Conservation (phyloP, 2,329 filamentous ascomycete species). For the Colletotrichum ledebouriae region DNA sequence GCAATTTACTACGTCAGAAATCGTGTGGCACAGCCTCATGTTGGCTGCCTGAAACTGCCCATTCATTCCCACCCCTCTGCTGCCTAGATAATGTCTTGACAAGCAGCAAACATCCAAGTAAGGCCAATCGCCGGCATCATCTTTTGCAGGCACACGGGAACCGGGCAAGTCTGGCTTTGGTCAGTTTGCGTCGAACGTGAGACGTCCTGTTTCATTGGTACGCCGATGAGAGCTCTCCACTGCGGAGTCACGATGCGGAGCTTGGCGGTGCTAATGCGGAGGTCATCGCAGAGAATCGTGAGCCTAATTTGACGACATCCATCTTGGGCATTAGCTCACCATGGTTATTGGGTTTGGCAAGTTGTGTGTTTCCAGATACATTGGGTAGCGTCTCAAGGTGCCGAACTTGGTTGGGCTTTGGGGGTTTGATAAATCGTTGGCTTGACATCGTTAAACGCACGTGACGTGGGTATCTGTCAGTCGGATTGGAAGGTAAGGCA, state of each 20-base stretch:
- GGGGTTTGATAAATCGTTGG: too few species aligned
- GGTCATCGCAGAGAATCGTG: not conserved
- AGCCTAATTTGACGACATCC: constrained; percentile 12
- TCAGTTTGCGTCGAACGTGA: not conserved
- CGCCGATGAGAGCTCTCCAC: not conserved
- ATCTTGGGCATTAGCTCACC: not conserved
- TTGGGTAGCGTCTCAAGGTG: too few species aligned
- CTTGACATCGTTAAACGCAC: too few species aligned
- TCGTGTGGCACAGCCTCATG: constrained; percentile 4
- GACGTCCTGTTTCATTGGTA: too few species aligned
- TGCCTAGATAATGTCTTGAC: not conserved
- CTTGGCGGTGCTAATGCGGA: not conserved
- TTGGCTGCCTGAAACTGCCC: constrained; percentile 15
- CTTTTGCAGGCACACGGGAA: not conserved
- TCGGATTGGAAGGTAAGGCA: too few species aligned
- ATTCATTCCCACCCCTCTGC: too few species aligned
- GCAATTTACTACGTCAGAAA: constrained; percentile 9
- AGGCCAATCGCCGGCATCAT: not conserved
- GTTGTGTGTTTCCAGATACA: too few species aligned
- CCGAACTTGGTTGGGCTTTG: too few species aligned
- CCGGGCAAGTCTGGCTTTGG: not conserved
- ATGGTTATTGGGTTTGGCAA: too few species aligned
- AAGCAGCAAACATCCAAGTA: not conserved
- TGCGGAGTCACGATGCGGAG: constrained; percentile 1
- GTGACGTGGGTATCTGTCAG: too few species aligned